Conservation (phyloP, 202 grass and related monocot species). For the Setaria italica region DNA sequence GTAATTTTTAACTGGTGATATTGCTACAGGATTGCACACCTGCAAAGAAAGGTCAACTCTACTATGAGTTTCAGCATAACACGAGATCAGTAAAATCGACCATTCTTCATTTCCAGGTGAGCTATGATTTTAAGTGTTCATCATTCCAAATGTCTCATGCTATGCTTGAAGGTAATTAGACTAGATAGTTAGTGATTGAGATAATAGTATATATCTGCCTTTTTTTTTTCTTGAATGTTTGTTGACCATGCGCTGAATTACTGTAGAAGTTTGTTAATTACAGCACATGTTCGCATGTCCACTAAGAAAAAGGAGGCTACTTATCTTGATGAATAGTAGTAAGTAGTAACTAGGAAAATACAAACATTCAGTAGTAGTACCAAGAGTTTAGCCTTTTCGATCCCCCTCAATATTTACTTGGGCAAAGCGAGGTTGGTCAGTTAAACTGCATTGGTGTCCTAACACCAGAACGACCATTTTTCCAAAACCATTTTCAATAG, state of each 20-base stretch:
- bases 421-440: neutral
- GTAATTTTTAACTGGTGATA: conserved; percentile 23
- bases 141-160: neutral
- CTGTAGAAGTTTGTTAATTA: neutral
- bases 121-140: neutral
- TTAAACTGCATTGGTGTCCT: conserved; percentile 2
- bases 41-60: conserved; percentile 61
- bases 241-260: neutral
- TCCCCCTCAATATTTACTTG: neutral
- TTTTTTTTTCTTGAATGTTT: neutral
- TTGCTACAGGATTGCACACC: conserved; percentile 58
- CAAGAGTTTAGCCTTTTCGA: neutral
- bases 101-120: conserved; percentile 93
- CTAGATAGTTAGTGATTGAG: conserved; percentile 12
- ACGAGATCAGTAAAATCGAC: conserved; percentile 74
- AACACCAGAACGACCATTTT: neutral
- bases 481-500: neutral
- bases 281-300: neutral
- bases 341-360: neutral
- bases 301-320: neutral
- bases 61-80: conserved; percentile 79
- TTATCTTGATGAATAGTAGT: conserved; percentile 1
- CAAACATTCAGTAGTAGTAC: neutral
- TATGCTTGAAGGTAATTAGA: neutral
- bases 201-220: neutral